A percentile compares a stretch with the other conserved stretches of the same genome.
These are phyloP conservation scores for Taphrina flavorubra DNA, from an alignment of 1,139 yeast species.

Conservation along the genomic window DNA sequence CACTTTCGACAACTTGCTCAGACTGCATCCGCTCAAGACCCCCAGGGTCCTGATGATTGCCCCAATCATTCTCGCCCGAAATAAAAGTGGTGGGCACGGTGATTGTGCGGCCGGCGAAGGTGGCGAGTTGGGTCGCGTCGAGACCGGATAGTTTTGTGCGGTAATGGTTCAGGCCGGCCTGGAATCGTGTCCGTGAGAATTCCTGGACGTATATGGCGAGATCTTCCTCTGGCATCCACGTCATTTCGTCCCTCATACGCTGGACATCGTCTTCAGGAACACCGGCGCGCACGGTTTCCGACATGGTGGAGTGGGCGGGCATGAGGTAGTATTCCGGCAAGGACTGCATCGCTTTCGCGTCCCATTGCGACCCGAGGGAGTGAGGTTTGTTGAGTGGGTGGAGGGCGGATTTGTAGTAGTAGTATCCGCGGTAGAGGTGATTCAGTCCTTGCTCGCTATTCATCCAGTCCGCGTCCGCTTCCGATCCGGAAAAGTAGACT, in stretches of 20 bases:
- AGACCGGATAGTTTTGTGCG: constrained; percentile 11
- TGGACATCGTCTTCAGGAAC: neutral
- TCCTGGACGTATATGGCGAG: constrained; percentile 14
- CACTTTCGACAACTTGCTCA: constrained; percentile 1
- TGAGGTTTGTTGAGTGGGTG: constrained; percentile 23
- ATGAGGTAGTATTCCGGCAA: constrained; percentile 35
- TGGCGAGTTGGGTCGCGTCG: constrained; percentile 10
- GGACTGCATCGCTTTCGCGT: constrained; percentile 3
- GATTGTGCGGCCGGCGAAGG: neutral
- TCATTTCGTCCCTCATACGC: constrained; percentile 1
- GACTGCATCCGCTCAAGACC: constrained; percentile 32
- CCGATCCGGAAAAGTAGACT: constrained; percentile 22
- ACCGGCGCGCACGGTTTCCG: constrained; percentile 8
- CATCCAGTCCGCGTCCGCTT: constrained; percentile 16
- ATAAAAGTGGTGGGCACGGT: constrained; percentile 34
- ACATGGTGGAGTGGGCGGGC: constrained; percentile 14
- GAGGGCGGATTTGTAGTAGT: constrained; percentile 33
- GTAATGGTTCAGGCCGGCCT: constrained; percentile 30
- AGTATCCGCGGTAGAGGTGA: constrained; percentile 22
- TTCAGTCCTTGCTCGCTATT: constrained; percentile 9
- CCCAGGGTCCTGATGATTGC: constrained; percentile 33
- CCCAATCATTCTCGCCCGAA: constrained; percentile 35
- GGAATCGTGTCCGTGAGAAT: constrained; percentile 20
- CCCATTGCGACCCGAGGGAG: constrained; percentile 15
- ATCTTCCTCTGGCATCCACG: constrained; percentile 30